Percentiles rank a stretch among this genome's conserved stretches.
Conservation (phyloP, 2,329 filamentous ascomycete species). For the Monosporascus sp. region DNA sequence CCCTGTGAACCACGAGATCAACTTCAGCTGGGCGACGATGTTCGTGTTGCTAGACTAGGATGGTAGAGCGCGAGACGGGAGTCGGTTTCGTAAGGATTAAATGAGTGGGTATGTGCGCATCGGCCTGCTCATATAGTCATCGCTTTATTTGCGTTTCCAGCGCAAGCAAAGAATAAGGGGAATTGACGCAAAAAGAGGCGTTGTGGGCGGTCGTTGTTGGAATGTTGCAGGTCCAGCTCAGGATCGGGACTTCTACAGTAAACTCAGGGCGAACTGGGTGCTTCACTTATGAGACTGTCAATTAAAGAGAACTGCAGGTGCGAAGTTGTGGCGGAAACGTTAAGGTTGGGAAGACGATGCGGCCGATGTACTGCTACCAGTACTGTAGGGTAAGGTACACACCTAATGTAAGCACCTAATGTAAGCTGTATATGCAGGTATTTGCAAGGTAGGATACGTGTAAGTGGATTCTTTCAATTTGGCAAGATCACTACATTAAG, state of each 20-base stretch:
- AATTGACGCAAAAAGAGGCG: background rate
- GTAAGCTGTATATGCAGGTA: no score
- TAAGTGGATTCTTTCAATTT: background rate
- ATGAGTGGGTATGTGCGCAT: no score
- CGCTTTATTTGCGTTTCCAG: slow-evolving; percentile 11
- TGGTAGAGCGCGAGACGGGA: background rate
- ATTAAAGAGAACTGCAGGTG: background rate
- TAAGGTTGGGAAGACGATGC: no score
- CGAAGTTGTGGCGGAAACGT: background rate
- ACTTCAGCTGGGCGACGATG: background rate
- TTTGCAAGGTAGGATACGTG: no score
- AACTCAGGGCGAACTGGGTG: background rate
- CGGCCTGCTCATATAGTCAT: background rate
- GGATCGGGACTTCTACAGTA: background rate
- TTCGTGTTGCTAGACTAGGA: background rate
- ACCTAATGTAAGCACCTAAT: no score
- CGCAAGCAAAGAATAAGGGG: slow-evolving; percentile 9
- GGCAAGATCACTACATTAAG: background rate
- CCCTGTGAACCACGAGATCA: background rate
- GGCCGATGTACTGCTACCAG: no score
- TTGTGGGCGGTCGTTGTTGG: background rate
- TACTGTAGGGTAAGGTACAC: no score
- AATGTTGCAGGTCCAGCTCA: background rate
- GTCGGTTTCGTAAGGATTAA: background rate
- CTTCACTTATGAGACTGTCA: background rate